phyloP scores from a whole-genome alignment of 257 asterid species.

The Lantana camara region DNA sequence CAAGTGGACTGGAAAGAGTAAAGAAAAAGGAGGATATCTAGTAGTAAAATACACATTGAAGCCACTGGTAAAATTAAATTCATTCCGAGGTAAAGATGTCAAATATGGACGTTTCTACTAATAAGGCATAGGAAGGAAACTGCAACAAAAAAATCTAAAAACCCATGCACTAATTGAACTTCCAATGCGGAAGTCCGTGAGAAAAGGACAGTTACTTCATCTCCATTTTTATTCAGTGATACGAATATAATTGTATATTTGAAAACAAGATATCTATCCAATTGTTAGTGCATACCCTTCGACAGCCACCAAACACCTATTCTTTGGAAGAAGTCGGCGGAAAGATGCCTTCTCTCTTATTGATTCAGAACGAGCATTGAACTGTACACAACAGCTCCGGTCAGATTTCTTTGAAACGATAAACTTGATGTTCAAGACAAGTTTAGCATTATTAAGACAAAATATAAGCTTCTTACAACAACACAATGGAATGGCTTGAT shows the following conservation, averaged over 20 bases:
- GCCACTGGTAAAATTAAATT: not conserved
- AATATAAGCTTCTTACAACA: constrained; percentile 9
- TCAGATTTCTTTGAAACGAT: constrained; percentile 23
- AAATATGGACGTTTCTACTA: not conserved
- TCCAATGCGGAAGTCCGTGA: not conserved
- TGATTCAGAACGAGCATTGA: constrained; percentile 88
- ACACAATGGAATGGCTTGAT: not conserved
- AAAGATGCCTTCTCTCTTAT: constrained; percentile 86
- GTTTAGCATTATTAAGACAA: not conserved
- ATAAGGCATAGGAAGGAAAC: not conserved
- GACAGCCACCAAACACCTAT: constrained; percentile 79
- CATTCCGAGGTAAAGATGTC: not conserved
- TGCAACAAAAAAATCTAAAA: not conserved
- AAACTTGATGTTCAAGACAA: constrained; percentile 7
- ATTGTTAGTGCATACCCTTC: constrained; percentile 65
- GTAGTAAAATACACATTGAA: not conserved
- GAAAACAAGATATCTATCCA: not conserved
- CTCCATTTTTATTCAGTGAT: not conserved
- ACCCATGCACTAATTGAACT: not conserved
- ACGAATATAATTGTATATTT: no score
- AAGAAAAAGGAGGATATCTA: not conserved
- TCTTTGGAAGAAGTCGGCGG: constrained; percentile 79
- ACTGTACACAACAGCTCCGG: constrained; percentile 48
- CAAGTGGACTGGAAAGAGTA: not conserved
- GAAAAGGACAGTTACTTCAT: not conserved